These are phyloP conservation scores for Agastache rugosa DNA, from an alignment of 257 asterid species.

Conservation along the genomic window DNA sequence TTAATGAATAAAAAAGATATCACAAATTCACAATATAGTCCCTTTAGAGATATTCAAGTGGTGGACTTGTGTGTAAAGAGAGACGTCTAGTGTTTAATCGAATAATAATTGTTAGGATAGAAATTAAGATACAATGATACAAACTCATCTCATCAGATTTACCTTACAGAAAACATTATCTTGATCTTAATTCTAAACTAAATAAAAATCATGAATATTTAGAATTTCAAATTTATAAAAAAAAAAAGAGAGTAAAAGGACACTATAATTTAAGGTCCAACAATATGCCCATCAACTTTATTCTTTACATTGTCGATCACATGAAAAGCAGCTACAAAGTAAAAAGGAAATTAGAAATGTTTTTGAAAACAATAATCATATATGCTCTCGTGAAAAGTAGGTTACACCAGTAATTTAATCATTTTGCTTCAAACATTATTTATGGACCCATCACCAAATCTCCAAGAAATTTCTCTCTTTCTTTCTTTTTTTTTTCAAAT, in stretches of 20 bases:
- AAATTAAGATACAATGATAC: too few species aligned
- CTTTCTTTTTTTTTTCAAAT: not conserved
- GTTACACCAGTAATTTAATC: slow-evolving; percentile 42
- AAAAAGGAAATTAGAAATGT: slow-evolving; percentile 36
- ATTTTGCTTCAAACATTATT: slow-evolving; percentile 28
- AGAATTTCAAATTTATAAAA: too few species aligned
- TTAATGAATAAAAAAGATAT: too few species aligned
- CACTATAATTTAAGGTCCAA: not conserved
- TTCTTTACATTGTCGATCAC: slow-evolving; percentile 33
- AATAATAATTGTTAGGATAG: too few species aligned
- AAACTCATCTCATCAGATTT: too few species aligned
- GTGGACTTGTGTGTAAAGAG: too few species aligned
- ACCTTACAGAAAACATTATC: too few species aligned
- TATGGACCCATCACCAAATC: slow-evolving; percentile 32
- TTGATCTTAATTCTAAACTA: too few species aligned
- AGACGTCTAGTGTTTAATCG: too few species aligned
- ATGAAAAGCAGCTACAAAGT: slow-evolving; percentile 41
- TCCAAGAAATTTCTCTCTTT: not conserved
- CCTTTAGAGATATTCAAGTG: too few species aligned
- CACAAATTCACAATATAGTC: too few species aligned
- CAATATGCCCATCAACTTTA: slow-evolving; percentile 31
- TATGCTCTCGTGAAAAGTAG: slow-evolving; percentile 53
- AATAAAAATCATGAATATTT: too few species aligned
- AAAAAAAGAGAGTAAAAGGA: not conserved
- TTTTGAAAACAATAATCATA: slow-evolving; percentile 38